These are phyloP conservation scores for Fraxinus nigra DNA, from an alignment of 305 asterid species.

Conservation along the genomic window DNA sequence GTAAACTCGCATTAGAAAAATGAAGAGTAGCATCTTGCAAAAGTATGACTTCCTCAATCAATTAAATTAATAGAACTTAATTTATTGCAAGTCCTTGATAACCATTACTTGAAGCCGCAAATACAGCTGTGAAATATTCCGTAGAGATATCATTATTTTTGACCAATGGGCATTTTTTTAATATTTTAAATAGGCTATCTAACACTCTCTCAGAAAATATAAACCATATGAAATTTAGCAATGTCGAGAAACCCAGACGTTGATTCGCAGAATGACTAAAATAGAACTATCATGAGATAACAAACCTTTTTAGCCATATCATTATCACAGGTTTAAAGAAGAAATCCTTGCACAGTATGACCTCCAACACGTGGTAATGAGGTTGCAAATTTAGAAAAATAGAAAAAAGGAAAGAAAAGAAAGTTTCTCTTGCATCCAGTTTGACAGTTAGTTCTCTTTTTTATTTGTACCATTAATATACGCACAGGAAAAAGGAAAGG, in stretches of 20 bases:
- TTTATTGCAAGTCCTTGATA: conserved; percentile 3
- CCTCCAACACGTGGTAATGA: conserved; percentile 18
- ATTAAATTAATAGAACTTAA: conserved; percentile 11
- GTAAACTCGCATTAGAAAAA: conserved; percentile 13
- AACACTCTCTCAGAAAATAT: neutral
- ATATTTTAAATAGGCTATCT: neutral
- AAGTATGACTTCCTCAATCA: neutral
- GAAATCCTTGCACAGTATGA: neutral
- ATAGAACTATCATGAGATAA: neutral
- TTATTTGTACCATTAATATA: neutral
- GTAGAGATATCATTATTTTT: neutral
- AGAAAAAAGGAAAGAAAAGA: neutral
- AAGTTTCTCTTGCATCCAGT: conserved; percentile 1
- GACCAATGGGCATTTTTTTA: neutral
- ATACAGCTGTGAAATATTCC: conserved; percentile 8
- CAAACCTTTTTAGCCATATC: neutral
- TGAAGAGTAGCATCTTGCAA: conserved; percentile 3
- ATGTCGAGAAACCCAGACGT: neutral
- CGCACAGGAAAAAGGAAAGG: conserved; percentile 4
- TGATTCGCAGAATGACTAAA: neutral
- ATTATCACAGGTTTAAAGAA: conserved; percentile 8
- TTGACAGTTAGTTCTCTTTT: neutral
- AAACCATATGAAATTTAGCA: neutral
- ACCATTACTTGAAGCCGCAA: neutral
- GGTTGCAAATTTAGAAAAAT: neutral